phyloP scores from a whole-genome alignment of 257 asterid species.

The Fraxinus americana region DNA sequence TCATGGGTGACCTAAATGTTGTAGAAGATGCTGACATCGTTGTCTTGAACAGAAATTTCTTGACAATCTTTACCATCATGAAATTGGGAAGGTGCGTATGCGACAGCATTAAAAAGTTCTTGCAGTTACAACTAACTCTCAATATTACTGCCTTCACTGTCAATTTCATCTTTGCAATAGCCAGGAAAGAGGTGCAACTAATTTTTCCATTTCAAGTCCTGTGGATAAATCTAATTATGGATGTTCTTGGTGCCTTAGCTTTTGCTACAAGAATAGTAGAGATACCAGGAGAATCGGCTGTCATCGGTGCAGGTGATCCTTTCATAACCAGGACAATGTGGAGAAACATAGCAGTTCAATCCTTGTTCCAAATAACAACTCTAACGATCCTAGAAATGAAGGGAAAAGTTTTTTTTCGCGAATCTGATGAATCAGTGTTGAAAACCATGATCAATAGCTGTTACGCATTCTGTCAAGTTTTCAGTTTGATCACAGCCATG shows the following conservation, averaged over 20 bases:
- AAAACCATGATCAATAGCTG: conserved; percentile 32
- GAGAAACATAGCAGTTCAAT: conserved; percentile 32
- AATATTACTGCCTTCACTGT: no score
- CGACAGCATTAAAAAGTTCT: conserved; percentile 30
- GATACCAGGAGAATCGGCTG: neutral
- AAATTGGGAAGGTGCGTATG: conserved; percentile 38
- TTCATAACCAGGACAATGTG: conserved; percentile 34
- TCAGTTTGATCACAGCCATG: conserved; percentile 31
- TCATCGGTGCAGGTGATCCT: conserved; percentile 18
- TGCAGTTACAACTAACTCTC: conserved; percentile 34
- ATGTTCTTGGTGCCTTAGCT: no score
- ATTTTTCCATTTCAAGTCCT: no score
- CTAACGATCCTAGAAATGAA: conserved; percentile 26
- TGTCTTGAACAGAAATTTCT: no score
- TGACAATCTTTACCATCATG: no score
- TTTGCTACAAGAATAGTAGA: conserved; percentile 26
- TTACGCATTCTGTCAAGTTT: conserved; percentile 44
- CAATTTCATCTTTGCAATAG: no score
- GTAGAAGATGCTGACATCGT: no score
- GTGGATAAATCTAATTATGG: no score
- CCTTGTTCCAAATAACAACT: conserved; percentile 31
- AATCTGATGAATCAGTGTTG: conserved; percentile 16
- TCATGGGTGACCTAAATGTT: no score
- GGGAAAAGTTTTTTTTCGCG: conserved; percentile 25
- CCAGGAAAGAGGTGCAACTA: no score